Evolutionary conservation across 2,329 filamentous ascomycete genomes (phyloP), one percentile per base, ranked within the genome.

Genomic region (Ophiognomonia clavigignenti-juglandacearum): DNA sequence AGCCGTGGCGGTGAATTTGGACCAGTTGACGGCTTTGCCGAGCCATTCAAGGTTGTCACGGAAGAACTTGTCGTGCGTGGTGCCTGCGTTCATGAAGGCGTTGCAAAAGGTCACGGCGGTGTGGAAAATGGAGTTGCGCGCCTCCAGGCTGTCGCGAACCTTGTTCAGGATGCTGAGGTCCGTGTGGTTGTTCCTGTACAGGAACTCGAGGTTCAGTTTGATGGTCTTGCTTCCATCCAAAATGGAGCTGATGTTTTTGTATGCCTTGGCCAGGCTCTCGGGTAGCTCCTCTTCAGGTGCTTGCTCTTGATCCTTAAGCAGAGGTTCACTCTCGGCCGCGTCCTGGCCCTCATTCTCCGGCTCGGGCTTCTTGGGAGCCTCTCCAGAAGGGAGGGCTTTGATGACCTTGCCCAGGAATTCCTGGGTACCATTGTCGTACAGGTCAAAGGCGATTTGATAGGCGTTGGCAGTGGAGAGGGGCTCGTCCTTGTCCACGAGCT

Each of bases 21-120:
- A 96, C 93, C 93, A 98, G 72, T 98, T 98, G 39, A 97, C 90
- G 22, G 93, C 93, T 73, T 97, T 98, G 51, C 92, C 91, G 4
- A 98, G 72, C 93, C 93, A 98, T 56, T 98, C 93, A 20, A 98
- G 71, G 63, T 98, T 98, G 61, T 97, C 90, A 7, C 95, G 82
- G 81, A 98, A 97, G 72, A 98, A 98, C 61, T 92, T 95, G 70
- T 98, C 93, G 59, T 96, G 93, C 0, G 92, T 96, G 1, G 93
- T 98, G 50, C 93, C 95, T 45, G 95, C 91, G 64, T 98, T 95
- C 93, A 98, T 98, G 65, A 98, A 97, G 10, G 91, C 93, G 60
- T 97, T 97, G 61, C 92, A 93, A 61, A 98, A 93, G 1, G 93
- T 97, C 47, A 98, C 89, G 4, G 91, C 90, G 1, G 90, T 95